These are phyloP conservation scores for Podospora appendiculata DNA, from an alignment of 495 filamentous ascomycete species.

Conservation along the genomic window DNA sequence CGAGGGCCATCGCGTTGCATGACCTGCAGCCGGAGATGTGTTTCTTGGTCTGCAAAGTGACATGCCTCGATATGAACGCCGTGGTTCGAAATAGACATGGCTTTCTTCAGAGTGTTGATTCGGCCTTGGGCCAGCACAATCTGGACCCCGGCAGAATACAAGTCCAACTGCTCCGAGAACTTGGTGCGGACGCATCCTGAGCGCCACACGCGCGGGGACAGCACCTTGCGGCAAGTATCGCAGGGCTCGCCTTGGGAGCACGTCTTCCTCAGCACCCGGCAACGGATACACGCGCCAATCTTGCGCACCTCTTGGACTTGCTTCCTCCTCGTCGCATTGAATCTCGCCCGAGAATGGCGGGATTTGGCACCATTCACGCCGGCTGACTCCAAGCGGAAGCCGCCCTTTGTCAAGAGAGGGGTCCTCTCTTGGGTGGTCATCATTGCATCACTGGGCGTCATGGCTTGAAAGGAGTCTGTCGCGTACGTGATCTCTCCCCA, in stretches of 20 bases:
- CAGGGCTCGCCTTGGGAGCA: slow-evolving; percentile 79
- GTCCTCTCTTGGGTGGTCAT: slow-evolving; percentile 6
- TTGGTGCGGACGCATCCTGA: slow-evolving; percentile 69
- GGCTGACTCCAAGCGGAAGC: slow-evolving; percentile 33
- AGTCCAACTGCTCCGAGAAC: slow-evolving; percentile 63
- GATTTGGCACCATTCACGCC: slow-evolving; percentile 25
- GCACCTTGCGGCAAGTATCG: slow-evolving; percentile 67
- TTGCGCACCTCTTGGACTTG: slow-evolving; percentile 78
- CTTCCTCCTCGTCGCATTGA: slow-evolving; percentile 58
- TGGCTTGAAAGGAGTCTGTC: slow-evolving; percentile 22
- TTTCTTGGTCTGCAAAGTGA: slow-evolving; percentile 54
- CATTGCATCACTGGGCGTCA: slow-evolving; percentile 5
- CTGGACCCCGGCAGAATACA: slow-evolving; percentile 66
- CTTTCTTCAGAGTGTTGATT: slow-evolving; percentile 51
- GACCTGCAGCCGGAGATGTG: slow-evolving; percentile 46
- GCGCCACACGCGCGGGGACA: slow-evolving; percentile 74
- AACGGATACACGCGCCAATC: slow-evolving; percentile 76
- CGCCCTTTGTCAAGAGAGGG: slow-evolving; percentile 25
- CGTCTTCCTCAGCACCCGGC: slow-evolving; percentile 79
- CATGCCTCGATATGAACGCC: slow-evolving; percentile 60
- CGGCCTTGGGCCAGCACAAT: slow-evolving; percentile 59
- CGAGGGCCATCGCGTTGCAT: slow-evolving; percentile 42
- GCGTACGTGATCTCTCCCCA: slow-evolving; percentile 40
- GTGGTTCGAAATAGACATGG: slow-evolving; percentile 48
- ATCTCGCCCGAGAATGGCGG: slow-evolving; percentile 52